Evolutionary conservation across 441 rosid species (phyloP), one percentile per base, ranked within the genome.

Genomic region (Kokia cookei): DNA sequence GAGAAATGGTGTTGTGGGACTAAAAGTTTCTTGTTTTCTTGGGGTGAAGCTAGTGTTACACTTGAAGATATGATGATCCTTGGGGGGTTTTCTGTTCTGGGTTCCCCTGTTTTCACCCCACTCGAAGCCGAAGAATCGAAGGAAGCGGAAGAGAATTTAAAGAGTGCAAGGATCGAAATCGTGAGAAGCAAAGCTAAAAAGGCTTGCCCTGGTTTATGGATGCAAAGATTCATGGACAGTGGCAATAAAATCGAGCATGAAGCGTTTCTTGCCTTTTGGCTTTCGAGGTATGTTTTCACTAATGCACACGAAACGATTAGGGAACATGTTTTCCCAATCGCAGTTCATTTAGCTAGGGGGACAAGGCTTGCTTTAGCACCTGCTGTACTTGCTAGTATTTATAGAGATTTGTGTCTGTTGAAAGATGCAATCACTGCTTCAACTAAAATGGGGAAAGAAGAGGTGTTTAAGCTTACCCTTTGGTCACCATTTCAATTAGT

Each of bases 31-130:
- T 57, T 79, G 40, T 82, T 82, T n/a, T 73, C 75, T 2, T 82
- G 74, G 81, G 85, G 85, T 17, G 83, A 82, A 67, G 81, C 71
- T 3, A 74, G 73, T 43, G 14, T 79, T 60, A 79, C 85, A 13
- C 82, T 79, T 3, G 83, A 82, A 61, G 81, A 79, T 70, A 57
- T 82, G 50, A 72, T 72, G 75, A 37, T 82, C 65, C 40, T 77
- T 1, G 79, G 77, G 50, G 82, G 85, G 5, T 79, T 43, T 47
- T 82, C 82, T 5, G 77, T 76, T 73, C n/a, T 71, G 29, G 82
- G 82, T 2, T 75, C 73, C 70, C 73, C 77, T 32, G 75, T 77
- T 60, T 74, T 61, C 3, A 45, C 51, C 29, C 71, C 47, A 7
- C 43, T 72, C 17, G 59, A 35, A 5, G 42, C 13, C 9, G 51